Conservation (phyloP, 2,329 filamentous ascomycete genomes). For the Colletotrichum paranaense region DNA sequence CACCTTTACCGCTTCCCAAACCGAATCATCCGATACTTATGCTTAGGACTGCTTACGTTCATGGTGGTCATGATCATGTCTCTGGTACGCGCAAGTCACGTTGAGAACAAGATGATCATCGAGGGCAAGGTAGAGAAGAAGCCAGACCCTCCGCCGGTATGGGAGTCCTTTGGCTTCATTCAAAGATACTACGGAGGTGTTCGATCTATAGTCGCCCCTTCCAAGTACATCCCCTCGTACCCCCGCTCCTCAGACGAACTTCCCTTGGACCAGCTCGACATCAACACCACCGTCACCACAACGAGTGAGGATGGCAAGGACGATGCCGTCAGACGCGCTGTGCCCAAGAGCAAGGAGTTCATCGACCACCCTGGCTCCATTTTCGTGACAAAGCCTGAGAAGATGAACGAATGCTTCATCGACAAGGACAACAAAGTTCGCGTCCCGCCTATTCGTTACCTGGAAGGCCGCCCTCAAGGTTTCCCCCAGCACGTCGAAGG, state of each 20-base stretch:
- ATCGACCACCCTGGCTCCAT: constrained; percentile 50
- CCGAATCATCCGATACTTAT: constrained; percentile 82
- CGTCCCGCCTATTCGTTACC: constrained; percentile 78
- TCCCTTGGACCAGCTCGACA: constrained; percentile 53
- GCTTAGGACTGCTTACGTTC: constrained; percentile 74
- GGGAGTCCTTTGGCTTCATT: constrained; percentile 89
- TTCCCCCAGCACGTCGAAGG: constrained; percentile 88
- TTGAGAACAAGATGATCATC: constrained; percentile 72
- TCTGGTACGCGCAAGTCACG: constrained; percentile 78
- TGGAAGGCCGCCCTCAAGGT: constrained; percentile 81
- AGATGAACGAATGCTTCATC: constrained; percentile 81
- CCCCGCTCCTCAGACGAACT: constrained; percentile 74
- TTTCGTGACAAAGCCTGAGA: constrained; percentile 53
- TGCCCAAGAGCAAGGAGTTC: constrained; percentile 67
- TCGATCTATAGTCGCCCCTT: constrained; percentile 72
- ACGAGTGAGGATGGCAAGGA: constrained; percentile 41
- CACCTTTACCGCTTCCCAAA: constrained; percentile 74
- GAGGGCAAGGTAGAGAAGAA: constrained; percentile 68
- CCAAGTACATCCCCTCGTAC: constrained; percentile 83
- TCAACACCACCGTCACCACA: constrained; percentile 45
- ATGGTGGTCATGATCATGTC: constrained; percentile 82
- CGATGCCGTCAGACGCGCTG: constrained; percentile 43
- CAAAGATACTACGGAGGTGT: constrained; percentile 92
- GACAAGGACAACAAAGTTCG: constrained; percentile 73
- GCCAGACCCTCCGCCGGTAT: constrained; percentile 74